These are phyloP conservation scores for Pyrus betulifolia DNA, from an alignment of 306 rosid genomes.

Conservation along the genomic window DNA sequence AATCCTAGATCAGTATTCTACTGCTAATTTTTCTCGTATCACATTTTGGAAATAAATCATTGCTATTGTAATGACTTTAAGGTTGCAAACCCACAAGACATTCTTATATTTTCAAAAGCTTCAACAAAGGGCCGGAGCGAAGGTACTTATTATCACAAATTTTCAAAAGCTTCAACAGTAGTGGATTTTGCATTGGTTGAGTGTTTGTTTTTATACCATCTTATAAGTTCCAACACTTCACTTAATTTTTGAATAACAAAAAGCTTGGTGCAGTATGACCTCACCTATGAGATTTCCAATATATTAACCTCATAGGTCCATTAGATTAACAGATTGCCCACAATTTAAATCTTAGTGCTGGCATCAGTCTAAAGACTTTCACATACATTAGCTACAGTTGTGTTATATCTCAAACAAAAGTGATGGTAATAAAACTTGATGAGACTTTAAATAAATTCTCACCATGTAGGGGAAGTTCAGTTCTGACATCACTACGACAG, in stretches of 20 bases:
- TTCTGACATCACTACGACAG: neutral
- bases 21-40: conserved; percentile 17
- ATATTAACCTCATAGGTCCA: neutral
- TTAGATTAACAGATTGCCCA: neutral
- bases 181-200: neutral
- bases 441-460: neutral
- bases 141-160: conserved; percentile 36
- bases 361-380: neutral
- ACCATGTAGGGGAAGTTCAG: neutral
- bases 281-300: neutral
- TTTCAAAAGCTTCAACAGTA: conserved; percentile 68
- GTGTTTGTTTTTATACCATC: neutral
- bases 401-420: neutral
- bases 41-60: conserved; percentile 18
- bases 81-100: conserved; percentile 99
- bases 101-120: conserved; percentile 94
- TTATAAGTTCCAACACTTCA: neutral
- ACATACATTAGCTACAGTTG: neutral
- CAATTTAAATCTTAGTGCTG: neutral
- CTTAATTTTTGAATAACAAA: neutral
- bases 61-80: conserved; percentile 22
- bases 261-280: neutral
- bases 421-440: neutral
- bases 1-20: conserved; percentile 21
- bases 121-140: conserved; percentile 53